Evolutionary conservation across 169 alveolate species (phyloP).

Genomic region (Plasmodium berghei): DNA sequence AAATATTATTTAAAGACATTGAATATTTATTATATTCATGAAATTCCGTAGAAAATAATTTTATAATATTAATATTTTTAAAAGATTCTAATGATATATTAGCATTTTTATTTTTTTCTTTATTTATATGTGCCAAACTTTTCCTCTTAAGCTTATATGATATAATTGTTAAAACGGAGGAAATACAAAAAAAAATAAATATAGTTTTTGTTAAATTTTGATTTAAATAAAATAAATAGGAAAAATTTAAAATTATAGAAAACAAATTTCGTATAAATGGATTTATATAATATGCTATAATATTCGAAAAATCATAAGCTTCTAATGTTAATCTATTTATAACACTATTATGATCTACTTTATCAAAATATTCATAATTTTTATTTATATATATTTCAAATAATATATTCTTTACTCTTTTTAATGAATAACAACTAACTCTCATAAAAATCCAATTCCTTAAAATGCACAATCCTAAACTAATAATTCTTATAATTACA

Average conservation of each 20-base stretch:
- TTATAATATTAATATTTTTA: conserved; percentile 34
- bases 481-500: conserved; percentile 15
- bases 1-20: conserved; percentile 15
- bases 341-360: conserved; percentile 19
- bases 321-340: conserved; percentile 45
- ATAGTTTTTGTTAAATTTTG: conserved; percentile 17
- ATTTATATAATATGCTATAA: conserved; percentile 53
- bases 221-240: conserved; percentile 40
- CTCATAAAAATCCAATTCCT: conserved; percentile 44
- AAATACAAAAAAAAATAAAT: conserved; percentile 19
- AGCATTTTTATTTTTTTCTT: conserved; percentile 4
- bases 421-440: conserved; percentile 19
- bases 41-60: conserved; percentile 31
- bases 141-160: conserved; percentile 29
- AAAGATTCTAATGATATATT: conserved; percentile 32
- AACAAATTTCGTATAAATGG: conserved; percentile 49
- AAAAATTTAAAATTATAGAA: conserved; percentile 41
- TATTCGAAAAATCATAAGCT: conserved; percentile 49
- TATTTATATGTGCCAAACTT: conserved; percentile 25
- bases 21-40: conserved; percentile 39
- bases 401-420: conserved; percentile 26
- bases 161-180: conserved; percentile 36
- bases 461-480: conserved; percentile 17
- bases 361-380: conserved; percentile 44
- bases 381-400: conserved; percentile 35